Percentiles rank a stretch among this genome's conserved stretches.
These are phyloP conservation scores for Tricholoma sp. DNA, from an alignment of 768 basidiomycete genomes.

Conservation along the genomic window DNA sequence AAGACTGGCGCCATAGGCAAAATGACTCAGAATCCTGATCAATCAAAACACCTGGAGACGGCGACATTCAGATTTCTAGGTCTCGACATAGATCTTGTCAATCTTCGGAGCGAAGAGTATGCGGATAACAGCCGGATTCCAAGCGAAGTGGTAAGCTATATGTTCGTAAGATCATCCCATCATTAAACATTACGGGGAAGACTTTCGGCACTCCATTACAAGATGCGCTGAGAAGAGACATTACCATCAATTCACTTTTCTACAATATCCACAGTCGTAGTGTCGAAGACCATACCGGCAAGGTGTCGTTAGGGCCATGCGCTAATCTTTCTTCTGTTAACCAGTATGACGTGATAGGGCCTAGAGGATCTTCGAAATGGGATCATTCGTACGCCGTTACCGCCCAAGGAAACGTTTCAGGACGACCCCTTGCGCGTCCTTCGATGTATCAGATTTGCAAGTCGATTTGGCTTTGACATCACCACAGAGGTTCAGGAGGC, in stretches of 20 bases:
- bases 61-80: constrained; percentile 79
- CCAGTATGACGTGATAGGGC: constrained; percentile 44
- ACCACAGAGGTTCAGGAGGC: constrained; percentile 63
- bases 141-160: constrained; percentile 64
- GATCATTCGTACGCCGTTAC: constrained; percentile 82
- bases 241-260: constrained; percentile 94
- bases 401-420: constrained; percentile 81
- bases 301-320: constrained; percentile 36
- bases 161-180: neutral
- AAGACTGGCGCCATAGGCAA: constrained; percentile 62
- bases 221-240: constrained; percentile 87
- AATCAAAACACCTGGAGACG: constrained; percentile 97
- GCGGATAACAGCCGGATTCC: constrained; percentile 86
- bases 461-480: constrained; percentile 80
- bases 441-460: constrained; percentile 87
- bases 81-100: constrained; percentile 89
- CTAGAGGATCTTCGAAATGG: constrained; percentile 77
- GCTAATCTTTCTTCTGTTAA: constrained; percentile 8
- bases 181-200: constrained; percentile 33
- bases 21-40: constrained; percentile 92
- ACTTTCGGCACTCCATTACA: constrained; percentile 87
- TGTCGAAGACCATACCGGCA: constrained; percentile 85
- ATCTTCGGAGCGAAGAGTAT: constrained; percentile 90
- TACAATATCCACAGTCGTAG: constrained; percentile 86
- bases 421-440: constrained; percentile 95